phyloP scores from a whole-genome alignment of 768 basidiomycete species.

The Porphyrellus cyaneotinctus region DNA sequence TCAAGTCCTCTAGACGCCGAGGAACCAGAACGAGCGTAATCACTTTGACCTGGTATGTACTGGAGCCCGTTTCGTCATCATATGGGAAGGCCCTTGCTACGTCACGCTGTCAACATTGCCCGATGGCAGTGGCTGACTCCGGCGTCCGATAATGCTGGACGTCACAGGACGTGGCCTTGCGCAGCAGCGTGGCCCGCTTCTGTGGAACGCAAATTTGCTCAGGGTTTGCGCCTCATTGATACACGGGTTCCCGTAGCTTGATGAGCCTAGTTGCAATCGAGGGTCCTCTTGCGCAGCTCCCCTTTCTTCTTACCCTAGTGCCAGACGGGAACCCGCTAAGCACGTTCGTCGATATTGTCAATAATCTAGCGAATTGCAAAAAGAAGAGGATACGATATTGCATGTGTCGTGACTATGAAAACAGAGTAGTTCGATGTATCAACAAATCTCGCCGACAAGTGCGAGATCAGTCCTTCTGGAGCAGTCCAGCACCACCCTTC shows the following conservation, averaged over 20 bases:
- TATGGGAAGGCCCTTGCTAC: neutral
- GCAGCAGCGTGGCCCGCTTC: slow-evolving; percentile 17
- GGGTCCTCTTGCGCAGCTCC: slow-evolving; percentile 5
- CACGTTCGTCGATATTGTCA: slow-evolving; percentile 6
- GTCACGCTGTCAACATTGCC: slow-evolving; percentile 12
- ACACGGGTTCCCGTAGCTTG: slow-evolving; percentile 1
- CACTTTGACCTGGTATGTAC: slow-evolving; percentile 6
- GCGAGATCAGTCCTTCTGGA: slow-evolving; percentile 28
- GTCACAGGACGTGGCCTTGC: slow-evolving; percentile 4
- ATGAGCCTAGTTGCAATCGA: slow-evolving; percentile 15
- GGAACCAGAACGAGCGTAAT: slow-evolving; percentile 4
- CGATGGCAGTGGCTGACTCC: slow-evolving; percentile 2
- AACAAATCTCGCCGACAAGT: slow-evolving; percentile 19
- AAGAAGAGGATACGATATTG: slow-evolving; percentile 8
- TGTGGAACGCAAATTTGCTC: slow-evolving; percentile 2
- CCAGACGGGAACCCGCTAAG: slow-evolving; percentile 7
- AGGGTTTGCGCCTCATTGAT: slow-evolving; percentile 18
- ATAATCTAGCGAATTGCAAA: slow-evolving; percentile 10
- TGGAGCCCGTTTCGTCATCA: slow-evolving; percentile 4
- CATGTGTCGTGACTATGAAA: slow-evolving; percentile 23
- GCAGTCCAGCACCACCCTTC: slow-evolving; percentile 24
- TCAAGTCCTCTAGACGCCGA: neutral
- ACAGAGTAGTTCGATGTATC: slow-evolving; percentile 18
- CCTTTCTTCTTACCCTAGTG: slow-evolving; percentile 13
- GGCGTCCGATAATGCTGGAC: slow-evolving; percentile 7